Conservation (phyloP, 2,329 filamentous ascomycete species). For the Didymella lethalis region DNA sequence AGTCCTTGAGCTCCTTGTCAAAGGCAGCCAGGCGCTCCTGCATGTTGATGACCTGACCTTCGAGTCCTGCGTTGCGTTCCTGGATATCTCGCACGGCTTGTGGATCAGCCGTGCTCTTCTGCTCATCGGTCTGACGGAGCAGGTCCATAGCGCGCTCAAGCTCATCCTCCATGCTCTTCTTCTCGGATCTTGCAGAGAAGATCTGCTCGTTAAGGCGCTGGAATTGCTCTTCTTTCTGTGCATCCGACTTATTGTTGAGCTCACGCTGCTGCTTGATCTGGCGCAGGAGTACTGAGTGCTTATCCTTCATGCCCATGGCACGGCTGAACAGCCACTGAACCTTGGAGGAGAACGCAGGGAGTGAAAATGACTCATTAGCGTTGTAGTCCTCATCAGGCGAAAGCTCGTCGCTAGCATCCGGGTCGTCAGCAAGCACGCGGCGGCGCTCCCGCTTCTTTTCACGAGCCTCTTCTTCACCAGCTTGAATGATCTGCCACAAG, state of each 20-base stretch:
- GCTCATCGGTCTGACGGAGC: constrained; percentile 41
- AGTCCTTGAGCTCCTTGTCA: constrained; percentile 39
- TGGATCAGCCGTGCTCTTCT: constrained; percentile 31
- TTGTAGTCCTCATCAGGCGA: constrained; percentile 69
- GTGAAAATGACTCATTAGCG: constrained; percentile 69
- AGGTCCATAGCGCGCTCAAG: constrained; percentile 47
- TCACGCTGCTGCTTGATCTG: constrained; percentile 97
- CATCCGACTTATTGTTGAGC: constrained; percentile 85
- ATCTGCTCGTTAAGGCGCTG: constrained; percentile 54
- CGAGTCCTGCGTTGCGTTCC: constrained; percentile 45
- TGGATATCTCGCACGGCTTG: constrained; percentile 39
- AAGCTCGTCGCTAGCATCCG: constrained; percentile 66
- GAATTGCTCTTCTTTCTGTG: constrained; percentile 52
- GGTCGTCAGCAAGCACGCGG: constrained; percentile 58
- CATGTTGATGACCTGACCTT: constrained; percentile 44
- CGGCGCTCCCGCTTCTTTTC: constrained; percentile 49
- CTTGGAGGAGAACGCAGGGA: constrained; percentile 78
- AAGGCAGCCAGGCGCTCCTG: constrained; percentile 45
- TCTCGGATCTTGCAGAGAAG: constrained; percentile 45
- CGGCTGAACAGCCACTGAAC: constrained; percentile 81
- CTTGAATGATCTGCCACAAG: constrained; percentile 62
- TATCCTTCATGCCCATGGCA: constrained; percentile 80
- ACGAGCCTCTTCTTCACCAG: constrained; percentile 53
- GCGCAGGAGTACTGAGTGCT: constrained; percentile 86
- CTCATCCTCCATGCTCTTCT: constrained; percentile 47